Percentiles rank a stretch among this genome's conserved stretches.
These are phyloP conservation scores for Lipomyces sp. DNA, from an alignment of 805 yeast species.

Conservation along the genomic window DNA sequence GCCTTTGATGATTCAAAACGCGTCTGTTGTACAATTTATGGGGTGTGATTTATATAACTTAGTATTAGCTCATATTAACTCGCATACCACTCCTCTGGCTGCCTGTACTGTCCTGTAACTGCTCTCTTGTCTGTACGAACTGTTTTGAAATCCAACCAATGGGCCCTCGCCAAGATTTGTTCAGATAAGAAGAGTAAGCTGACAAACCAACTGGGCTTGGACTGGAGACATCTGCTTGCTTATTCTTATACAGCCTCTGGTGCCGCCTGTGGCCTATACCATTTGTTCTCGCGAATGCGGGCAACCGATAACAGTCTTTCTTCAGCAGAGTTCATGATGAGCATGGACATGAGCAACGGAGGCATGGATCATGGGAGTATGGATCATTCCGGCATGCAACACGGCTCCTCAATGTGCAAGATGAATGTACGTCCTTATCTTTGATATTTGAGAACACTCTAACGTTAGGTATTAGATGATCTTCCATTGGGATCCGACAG, in stretches of 20 bases:
- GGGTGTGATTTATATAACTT: too few species aligned
- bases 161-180: too few species aligned
- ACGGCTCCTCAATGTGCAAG: constrained; percentile 15
- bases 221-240: not conserved
- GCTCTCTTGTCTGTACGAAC: too few species aligned
- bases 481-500: constrained; percentile 75
- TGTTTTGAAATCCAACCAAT: too few species aligned
- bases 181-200: too few species aligned
- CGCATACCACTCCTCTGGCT: not conserved
- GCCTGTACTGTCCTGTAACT: not conserved
- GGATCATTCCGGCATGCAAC: constrained; percentile 3
- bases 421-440: constrained; percentile 13
- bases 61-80: not conserved
- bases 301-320: not conserved
- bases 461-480: constrained; percentile 52
- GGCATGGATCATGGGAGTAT: constrained; percentile 2
- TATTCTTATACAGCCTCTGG: not conserved
- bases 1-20: not conserved
- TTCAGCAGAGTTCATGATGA: not conserved
- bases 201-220: too few species aligned
- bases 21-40: not conserved
- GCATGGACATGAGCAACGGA: constrained; percentile 14
- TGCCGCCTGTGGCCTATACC: not conserved
- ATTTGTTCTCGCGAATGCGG: not conserved
- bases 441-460: not conserved